Conservation (phyloP, 352 stramenopile species). For the Thalassiosira livingstoniorum region DNA sequence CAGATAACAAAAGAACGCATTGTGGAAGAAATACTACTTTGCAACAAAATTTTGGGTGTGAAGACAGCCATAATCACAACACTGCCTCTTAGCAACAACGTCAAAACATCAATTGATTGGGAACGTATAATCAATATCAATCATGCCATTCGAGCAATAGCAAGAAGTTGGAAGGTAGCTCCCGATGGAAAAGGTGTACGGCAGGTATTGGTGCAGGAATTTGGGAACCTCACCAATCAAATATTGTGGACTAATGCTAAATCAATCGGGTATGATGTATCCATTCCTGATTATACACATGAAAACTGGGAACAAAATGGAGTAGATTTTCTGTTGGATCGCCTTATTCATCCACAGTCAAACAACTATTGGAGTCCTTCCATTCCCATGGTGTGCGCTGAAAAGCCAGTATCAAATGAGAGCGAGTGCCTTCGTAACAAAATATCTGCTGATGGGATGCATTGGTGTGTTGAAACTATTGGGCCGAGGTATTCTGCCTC, state of each 20-base stretch:
- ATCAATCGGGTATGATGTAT: slow-evolving; percentile 56
- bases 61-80: slow-evolving; percentile 58
- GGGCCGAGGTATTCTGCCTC: slow-evolving; percentile 38
- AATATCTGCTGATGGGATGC: slow-evolving; percentile 60
- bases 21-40: slow-evolving; percentile 48
- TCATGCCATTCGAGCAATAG: slow-evolving; percentile 45
- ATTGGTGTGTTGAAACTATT: slow-evolving; percentile 63
- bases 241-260: slow-evolving; percentile 62
- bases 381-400: slow-evolving; percentile 48
- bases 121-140: slow-evolving; percentile 40
- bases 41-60: slow-evolving; percentile 54
- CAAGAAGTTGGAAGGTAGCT: slow-evolving; percentile 22
- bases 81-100: slow-evolving; percentile 56
- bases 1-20: slow-evolving; percentile 58
- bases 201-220: slow-evolving; percentile 62
- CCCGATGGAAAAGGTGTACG: slow-evolving; percentile 26
- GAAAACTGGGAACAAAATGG: slow-evolving; percentile 34
- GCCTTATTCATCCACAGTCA: slow-evolving; percentile 35
- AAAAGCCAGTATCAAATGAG: not conserved
- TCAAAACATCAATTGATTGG: slow-evolving; percentile 46
- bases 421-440: slow-evolving; percentile 28
- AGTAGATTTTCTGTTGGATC: slow-evolving; percentile 40
- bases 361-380: too few relatives aligned
- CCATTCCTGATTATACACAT: slow-evolving; percentile 15
- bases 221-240: slow-evolving; percentile 52